phyloP scores from a whole-genome alignment of 1,139 yeast species.

The Hansenula lynferdii region DNA sequence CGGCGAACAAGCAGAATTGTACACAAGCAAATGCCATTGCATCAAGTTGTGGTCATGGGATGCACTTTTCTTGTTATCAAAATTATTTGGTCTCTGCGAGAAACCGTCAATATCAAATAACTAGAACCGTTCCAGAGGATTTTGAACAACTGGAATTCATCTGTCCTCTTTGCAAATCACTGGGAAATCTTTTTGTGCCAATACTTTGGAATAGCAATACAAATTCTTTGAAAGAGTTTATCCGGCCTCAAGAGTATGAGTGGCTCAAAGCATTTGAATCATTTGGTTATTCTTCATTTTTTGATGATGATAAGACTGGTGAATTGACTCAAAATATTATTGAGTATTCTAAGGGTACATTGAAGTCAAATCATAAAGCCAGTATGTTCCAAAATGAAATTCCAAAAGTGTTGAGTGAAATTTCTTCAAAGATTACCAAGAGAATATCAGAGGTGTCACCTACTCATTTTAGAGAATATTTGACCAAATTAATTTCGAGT shows the following conservation, averaged over 20 bases:
- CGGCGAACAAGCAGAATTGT: constrained; percentile 30
- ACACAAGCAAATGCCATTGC: constrained; percentile 50
- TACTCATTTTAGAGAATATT: constrained; percentile 18
- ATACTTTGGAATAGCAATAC: constrained; percentile 18
- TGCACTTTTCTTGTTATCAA: constrained; percentile 77
- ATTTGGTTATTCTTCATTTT: constrained; percentile 5
- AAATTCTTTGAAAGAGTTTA: constrained; percentile 9
- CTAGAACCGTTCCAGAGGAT: constrained; percentile 79
- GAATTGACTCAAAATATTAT: constrained; percentile 5
- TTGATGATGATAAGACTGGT: constrained; percentile 3
- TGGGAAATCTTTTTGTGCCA: constrained; percentile 83
- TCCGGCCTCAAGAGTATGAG: constrained; percentile 2
- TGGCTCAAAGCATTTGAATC: constrained; percentile 16
- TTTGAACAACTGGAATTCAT: constrained; percentile 66
- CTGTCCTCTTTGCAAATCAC: constrained; percentile 88
- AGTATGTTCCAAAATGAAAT: constrained; percentile 2
- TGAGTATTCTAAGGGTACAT: not conserved
- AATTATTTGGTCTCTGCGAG: constrained; percentile 53
- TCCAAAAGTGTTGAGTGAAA: constrained; percentile 6
- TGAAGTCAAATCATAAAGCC: constrained; percentile 7
- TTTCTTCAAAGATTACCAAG: constrained; percentile 4
- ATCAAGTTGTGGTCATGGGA: constrained; percentile 91
- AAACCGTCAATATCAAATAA: constrained; percentile 62
- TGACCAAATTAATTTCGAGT: constrained; percentile 36
- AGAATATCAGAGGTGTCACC: constrained; percentile 10